Percentiles rank a stretch among this genome's conserved stretches.
These are phyloP conservation scores for Nemania sp. DNA, from an alignment of 2,329 filamentous ascomycete species.

Conservation along the genomic window DNA sequence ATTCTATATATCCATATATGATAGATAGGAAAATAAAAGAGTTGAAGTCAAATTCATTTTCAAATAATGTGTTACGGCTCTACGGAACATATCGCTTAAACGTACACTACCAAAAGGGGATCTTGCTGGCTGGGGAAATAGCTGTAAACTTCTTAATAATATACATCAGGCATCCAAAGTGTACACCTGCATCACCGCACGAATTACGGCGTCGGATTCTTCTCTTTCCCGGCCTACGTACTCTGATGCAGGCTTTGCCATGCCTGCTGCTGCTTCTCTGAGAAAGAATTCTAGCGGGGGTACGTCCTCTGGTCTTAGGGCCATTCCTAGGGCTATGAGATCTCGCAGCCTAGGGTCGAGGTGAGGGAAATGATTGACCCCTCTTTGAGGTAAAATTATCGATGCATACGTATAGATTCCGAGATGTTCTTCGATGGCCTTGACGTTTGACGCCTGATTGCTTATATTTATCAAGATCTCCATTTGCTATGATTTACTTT, in stretches of 20 bases:
- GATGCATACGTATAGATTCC: background rate
- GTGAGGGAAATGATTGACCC: background rate
- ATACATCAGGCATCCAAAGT: background rate
- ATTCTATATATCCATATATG: too few relatives aligned
- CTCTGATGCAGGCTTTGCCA: background rate
- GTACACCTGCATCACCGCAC: background rate
- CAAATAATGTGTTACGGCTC: too few relatives aligned
- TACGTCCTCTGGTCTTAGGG: background rate
- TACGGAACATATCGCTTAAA: too few relatives aligned
- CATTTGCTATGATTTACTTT: too few relatives aligned
- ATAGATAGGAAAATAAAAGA: too few relatives aligned
- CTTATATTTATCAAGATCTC: background rate
- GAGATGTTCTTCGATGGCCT: background rate
- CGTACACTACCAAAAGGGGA: too few relatives aligned
- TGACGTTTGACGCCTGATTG: background rate
- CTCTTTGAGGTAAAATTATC: background rate
- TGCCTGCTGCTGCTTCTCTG: background rate
- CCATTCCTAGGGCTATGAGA: background rate
- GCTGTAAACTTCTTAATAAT: too few relatives aligned
- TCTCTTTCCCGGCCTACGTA: background rate
- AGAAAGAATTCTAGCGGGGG: background rate
- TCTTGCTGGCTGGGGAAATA: too few relatives aligned
- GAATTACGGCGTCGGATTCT: background rate
- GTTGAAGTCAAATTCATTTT: too few relatives aligned
- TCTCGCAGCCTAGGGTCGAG: background rate